These are phyloP conservation scores for Venturiaceae sp. DNA, from an alignment of 2,329 filamentous ascomycete species.

Conservation along the genomic window DNA sequence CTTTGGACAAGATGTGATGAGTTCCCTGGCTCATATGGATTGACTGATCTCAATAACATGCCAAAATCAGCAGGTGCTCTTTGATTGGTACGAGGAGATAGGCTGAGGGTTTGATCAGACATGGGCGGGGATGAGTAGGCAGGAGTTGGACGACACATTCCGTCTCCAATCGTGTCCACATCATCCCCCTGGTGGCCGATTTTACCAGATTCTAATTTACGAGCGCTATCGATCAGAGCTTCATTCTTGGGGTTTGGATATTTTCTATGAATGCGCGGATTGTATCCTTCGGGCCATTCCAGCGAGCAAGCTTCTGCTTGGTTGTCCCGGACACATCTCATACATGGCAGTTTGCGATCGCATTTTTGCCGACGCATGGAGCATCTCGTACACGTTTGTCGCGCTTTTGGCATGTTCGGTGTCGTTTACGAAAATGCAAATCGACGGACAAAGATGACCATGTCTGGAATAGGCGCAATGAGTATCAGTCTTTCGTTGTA, in stretches of 20 bases:
- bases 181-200: background rate
- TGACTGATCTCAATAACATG: background rate
- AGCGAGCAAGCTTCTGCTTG: conserved; percentile 22
- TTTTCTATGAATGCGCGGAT: conserved; percentile 17
- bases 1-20: background rate
- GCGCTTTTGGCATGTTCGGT: conserved; percentile 19
- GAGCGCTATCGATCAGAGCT: background rate
- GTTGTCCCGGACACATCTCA: conserved; percentile 21
- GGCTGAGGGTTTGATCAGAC: no score
- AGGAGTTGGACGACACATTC: background rate
- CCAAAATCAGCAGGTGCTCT: background rate
- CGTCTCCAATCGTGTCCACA: background rate
- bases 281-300: conserved; percentile 22
- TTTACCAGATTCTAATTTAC: background rate
- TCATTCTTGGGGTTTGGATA: background rate
- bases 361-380: conserved; percentile 20
- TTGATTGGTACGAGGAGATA: background rate
- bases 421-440: background rate
- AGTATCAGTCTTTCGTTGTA: no score
- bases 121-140: background rate
- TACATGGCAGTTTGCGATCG: conserved; percentile 19
- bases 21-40: background rate
- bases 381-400: conserved; percentile 22
- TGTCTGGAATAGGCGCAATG: no score
- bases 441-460: no score